Base-by-base conservation (phyloP, 2,329 filamentous ascomycete species). In the Truncatella angustata region DNA sequence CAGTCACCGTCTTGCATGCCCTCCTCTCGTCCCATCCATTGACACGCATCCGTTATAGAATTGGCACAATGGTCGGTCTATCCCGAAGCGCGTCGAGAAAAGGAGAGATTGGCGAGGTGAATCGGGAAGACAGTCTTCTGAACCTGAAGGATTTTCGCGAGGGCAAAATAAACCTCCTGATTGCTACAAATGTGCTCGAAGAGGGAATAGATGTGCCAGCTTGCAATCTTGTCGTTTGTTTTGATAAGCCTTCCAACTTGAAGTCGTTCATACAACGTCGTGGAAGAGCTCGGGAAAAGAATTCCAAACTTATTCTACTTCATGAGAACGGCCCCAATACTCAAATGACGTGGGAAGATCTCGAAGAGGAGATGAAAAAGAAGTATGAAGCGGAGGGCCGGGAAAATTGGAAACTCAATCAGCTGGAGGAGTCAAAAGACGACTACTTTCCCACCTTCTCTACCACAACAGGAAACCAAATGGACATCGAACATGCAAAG, bases 401-500 rank as follows among this genome's bases (percentile, higher is more conserved):
- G 20, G 68, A 78, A 47, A 63, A 78, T 0, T 61, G 75, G 18
- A 63, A 73, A 12, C 64, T 82, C 0, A 63, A 75, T 43, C 58
- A 71, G 2, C 58, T 80, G 3, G 84, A 89, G 56, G 71, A 78
- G 2, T 55, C 56, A 0, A 64, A 70, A 28, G 48, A 64, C 39
- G 30, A 71, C 3, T 61, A 65, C 16, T 58, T 72, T 24, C 55
- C 64, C 4, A 61, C 66, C 11, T 60, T 78, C 42, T 58, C 61
- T 14, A 68, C 80, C 4, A 54, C 70, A 20, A 56, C 66, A 20
- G 80, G 76, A 0, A 72, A 85, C 4, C 90, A 90, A 0, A 71
- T 97, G 12, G 88, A 88, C 10, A 76, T 91, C 2, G 81, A 89
- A 34, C 88, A 88, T 58, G 88, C 90, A 1, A 82, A 86, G 44